Evolutionary conservation across 768 basidiomycete genomes (phyloP), one percentile per base, ranked within the genome.

Genomic region (Cyclocybe cylindracea): DNA sequence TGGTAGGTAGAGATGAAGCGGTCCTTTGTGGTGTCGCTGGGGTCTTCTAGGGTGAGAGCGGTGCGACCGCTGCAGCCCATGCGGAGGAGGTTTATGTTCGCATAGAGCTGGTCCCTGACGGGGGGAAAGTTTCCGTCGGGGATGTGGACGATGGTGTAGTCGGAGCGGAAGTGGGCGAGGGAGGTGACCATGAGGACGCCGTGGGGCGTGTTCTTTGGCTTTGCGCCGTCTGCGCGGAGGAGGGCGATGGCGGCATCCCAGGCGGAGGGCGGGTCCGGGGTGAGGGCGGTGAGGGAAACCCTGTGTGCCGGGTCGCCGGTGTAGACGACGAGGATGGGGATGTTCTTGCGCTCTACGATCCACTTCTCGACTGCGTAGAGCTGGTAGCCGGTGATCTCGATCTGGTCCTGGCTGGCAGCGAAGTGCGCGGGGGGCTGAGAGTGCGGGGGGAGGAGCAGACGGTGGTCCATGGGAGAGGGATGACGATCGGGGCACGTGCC

Each of bases 341-440:
- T 72, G 2, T 79, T 77, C 11, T 83, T 76, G 57, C 77, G 77
- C 51, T 87, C 78, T 47, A 87, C 83, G 51, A 92, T 77, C 89
- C 91, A 93, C 66, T 88, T 88, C 74, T 93, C 87, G 7, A 94
- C 91, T 0, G 89, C 91, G 64, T 92, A 94, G 50, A 93, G 76
- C 70, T 92, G 91, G 69, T 85, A 91, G 1, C 86, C 85, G 14
- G 73, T 63, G 18, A 89, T 62, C 40, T 82, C 70, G 41, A 84
- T 58, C 13, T 69, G 67, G 33, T 79, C n/a, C 14, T 10, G 32
- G 41, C 75, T 74, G 49, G 82, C 66, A 59, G 78, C 76, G 54
- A 85, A 82, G 44, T 68, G 19, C 54, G 48, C 55, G 60, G 13
- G 67, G 66, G 19, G 58, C 39, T 53, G 67, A 39, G 62, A 57